phyloP scores from a whole-genome alignment of 2,329 filamentous ascomycete genomes.

The Penicillium brevicompactum region DNA sequence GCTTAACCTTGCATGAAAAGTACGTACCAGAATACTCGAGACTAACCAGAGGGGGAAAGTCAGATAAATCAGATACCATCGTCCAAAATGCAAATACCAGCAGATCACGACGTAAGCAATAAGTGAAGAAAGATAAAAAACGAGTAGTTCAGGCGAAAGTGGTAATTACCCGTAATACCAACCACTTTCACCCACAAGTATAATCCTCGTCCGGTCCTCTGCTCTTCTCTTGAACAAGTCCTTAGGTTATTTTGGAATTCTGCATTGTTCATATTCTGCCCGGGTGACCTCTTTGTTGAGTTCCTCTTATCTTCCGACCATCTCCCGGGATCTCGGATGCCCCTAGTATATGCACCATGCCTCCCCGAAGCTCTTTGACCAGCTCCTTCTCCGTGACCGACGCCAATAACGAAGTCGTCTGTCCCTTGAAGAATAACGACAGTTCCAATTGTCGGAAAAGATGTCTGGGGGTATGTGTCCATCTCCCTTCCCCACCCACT shows the following conservation, averaged over 20 bases:
- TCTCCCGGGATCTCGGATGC: constrained; percentile 13
- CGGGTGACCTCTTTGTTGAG: constrained; percentile 10
- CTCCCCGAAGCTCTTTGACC: constrained; percentile 81
- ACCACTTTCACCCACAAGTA: constrained; percentile 14
- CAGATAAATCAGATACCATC: not conserved
- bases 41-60: not conserved
- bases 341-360: constrained; percentile 67
- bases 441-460: constrained; percentile 95
- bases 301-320: constrained; percentile 8
- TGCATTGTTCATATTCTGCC: not conserved
- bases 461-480: constrained; percentile 77
- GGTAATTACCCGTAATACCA: constrained; percentile 13
- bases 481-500: too few species aligned
- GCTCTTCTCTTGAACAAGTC: constrained; percentile 7
- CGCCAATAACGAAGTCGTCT: constrained; percentile 94
- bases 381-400: constrained; percentile 91
- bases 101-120: not conserved
- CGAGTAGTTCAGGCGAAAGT: constrained; percentile 6
- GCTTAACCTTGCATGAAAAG: not conserved
- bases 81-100: too few species aligned
- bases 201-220: constrained; percentile 14
- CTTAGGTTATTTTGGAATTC: not conserved
- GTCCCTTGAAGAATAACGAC: constrained; percentile 93
- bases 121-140: not conserved
- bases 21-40: not conserved